These are phyloP conservation scores for Microdochium trichocladiopsis DNA, from an alignment of 2,329 filamentous ascomycete genomes.

Conservation along the genomic window DNA sequence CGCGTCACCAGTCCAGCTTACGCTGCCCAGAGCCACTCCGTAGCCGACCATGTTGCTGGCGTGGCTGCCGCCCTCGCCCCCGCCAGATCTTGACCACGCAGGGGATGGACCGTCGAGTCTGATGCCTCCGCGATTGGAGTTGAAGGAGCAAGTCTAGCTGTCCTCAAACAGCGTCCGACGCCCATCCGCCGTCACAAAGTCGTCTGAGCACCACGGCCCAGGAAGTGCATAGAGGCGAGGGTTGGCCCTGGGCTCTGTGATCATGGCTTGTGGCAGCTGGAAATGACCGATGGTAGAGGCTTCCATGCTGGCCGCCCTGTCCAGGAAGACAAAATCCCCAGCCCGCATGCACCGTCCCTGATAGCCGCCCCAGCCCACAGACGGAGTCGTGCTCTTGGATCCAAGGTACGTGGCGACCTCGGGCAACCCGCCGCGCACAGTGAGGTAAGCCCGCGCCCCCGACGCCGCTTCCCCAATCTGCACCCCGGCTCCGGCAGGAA, in stretches of 20 bases:
- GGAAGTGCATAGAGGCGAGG: slow-evolving; percentile 25
- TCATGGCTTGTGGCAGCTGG: slow-evolving; percentile 9
- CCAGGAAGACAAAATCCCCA: slow-evolving; percentile 1
- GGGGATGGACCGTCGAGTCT: slow-evolving; percentile 28
- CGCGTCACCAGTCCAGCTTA: slow-evolving; percentile 35
- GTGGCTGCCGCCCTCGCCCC: slow-evolving; percentile 28
- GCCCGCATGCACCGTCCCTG: slow-evolving; percentile 3
- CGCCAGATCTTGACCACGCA: slow-evolving; percentile 27
- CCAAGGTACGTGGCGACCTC: slow-evolving; percentile 17
- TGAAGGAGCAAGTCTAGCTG: slow-evolving; percentile 30
- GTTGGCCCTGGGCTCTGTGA: no score
- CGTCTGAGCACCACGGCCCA: slow-evolving; percentile 29
- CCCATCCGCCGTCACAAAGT: slow-evolving; percentile 26
- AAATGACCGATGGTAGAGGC: no score
- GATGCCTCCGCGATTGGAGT: slow-evolving; percentile 31
- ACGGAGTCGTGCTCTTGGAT: slow-evolving; percentile 11
- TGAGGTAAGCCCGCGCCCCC: slow-evolving; percentile 26
- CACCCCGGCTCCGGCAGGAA: slow-evolving; percentile 16
- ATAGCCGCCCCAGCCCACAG: slow-evolving; percentile 8
- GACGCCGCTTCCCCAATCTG: slow-evolving; percentile 10
- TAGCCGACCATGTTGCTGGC: slow-evolving; percentile 33
- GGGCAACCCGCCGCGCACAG: slow-evolving; percentile 24
- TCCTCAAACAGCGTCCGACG: slow-evolving; percentile 21
- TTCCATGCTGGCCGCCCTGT: no score
- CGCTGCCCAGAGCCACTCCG: slow-evolving; percentile 29